Percentiles rank a stretch among this genome's conserved stretches.
Evolutionary conservation across 441 rosid genomes (phyloP).

Genomic region (Euphorbia celastroides): DNA sequence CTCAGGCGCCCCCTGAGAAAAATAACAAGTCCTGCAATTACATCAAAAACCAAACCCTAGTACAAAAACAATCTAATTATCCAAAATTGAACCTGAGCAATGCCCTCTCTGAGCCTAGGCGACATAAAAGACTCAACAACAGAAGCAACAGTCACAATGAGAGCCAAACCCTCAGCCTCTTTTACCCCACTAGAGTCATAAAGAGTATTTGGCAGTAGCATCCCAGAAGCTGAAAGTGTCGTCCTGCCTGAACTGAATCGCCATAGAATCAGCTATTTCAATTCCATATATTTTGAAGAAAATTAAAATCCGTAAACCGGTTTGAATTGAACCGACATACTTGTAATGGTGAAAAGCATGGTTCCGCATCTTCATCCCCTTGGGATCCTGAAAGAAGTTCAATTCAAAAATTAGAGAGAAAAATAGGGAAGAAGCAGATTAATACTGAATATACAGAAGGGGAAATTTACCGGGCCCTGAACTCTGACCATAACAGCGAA

Average conservation of each 20-base stretch:
- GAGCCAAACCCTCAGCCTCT: slow-evolving; percentile 25
- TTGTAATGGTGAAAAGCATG: slow-evolving; percentile 85
- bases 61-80: slow-evolving; percentile 2
- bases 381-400: slow-evolving; percentile 55
- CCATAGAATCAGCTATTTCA: not conserved
- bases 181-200: slow-evolving; percentile 29
- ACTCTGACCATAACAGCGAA: slow-evolving; percentile 74
- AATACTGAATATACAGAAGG: not conserved
- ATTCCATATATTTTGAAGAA: not conserved
- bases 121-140: slow-evolving; percentile 76
- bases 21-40: slow-evolving; percentile 9
- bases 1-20: slow-evolving; percentile 55
- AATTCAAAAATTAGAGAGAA: not conserved
- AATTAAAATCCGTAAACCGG: not conserved
- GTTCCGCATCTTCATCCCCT: slow-evolving; percentile 81
- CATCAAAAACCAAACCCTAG: not conserved
- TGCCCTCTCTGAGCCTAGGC: slow-evolving; percentile 33
- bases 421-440: not conserved
- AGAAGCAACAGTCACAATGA: slow-evolving; percentile 81
- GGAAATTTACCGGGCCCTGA: slow-evolving; percentile 65
- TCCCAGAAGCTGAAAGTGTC: slow-evolving; percentile 84
- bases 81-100: slow-evolving; percentile 45
- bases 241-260: slow-evolving; percentile 68
- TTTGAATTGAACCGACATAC: slow-evolving; percentile 33
- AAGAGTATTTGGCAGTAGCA: slow-evolving; percentile 50